phyloP scores from a whole-genome alignment of 2,329 filamentous ascomycete species.

The Celoporthe dispersa region DNA sequence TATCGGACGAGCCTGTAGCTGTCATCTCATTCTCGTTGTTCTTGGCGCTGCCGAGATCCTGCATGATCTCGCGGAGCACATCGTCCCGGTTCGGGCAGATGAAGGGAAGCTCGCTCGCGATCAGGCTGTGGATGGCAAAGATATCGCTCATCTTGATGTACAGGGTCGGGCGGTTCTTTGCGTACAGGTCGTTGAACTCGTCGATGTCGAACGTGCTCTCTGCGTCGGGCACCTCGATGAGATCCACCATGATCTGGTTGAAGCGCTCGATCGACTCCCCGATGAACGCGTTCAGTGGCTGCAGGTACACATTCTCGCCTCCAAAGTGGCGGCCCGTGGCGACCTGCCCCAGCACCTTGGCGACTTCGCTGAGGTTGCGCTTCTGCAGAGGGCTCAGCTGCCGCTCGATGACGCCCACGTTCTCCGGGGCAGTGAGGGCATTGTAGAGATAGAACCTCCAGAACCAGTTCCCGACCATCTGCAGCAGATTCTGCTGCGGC shows the following conservation, averaged over 20 bases:
- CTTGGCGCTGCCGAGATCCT: constrained; percentile 94
- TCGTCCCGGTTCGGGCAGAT: constrained; percentile 86
- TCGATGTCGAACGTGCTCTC: constrained; percentile 97
- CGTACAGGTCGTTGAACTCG: constrained; percentile 97
- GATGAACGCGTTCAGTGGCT: constrained; percentile 91
- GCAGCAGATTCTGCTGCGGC: constrained; percentile 75
- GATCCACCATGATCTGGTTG: constrained; percentile 71
- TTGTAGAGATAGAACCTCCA: constrained; percentile 95
- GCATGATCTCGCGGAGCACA: constrained; percentile 85
- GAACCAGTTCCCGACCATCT: constrained; percentile 86
- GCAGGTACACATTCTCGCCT: constrained; percentile 92
- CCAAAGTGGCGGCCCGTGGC: constrained; percentile 89
- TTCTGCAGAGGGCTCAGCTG: constrained; percentile 89
- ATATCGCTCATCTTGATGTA: constrained; percentile 99
- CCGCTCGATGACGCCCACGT: constrained; percentile 89
- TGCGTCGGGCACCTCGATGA: constrained; percentile 84
- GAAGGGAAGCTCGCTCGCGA: constrained; percentile 75
- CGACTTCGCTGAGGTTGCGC: constrained; percentile 86
- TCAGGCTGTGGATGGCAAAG: constrained; percentile 90
- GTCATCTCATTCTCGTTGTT: constrained; percentile 94
- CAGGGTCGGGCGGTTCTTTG: constrained; percentile 94
- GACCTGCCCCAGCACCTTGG: constrained; percentile 89
- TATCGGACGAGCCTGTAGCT: constrained; percentile 83
- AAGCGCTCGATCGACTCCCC: constrained; percentile 82
- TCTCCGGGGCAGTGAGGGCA: constrained; percentile 85